Evolutionary conservation across 164 flowering plant genomes (phyloP), one percentile per base, ranked within the genome.

Genomic region (Vitis rupestris): DNA sequence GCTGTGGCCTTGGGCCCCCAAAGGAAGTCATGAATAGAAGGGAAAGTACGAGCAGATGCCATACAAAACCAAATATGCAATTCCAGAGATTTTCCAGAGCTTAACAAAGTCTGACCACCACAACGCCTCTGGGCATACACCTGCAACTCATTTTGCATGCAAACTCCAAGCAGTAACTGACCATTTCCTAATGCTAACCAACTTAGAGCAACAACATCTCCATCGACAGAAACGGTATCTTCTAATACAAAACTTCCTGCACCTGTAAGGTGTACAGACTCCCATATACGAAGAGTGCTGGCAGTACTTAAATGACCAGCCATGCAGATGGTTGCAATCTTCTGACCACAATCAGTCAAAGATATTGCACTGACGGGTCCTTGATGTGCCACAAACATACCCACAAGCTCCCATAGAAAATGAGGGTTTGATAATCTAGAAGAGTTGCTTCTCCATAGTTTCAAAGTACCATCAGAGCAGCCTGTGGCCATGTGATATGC

Each of bases 401-500:
- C 98, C 37, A 90, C 95, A 75, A 90, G 90, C 73, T 88, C 89
- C 97, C 94, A 96, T 12, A 72, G 78, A 31, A 71, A 27, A 65
- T 58, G 54, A 64, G 80, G 66, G 57, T 64, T 63, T 70, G 77
- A 64, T 14, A 63, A 30, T 50, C 69, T 66, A 44, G 74, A 71
- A 59, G 60, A 19, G 53, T 59, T 75, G 75, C 86, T 86, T 80
- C 86, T 90, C 98, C 98, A 96, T 48, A 96, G 77, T 78, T 84
- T 93, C 72, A 92, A 56, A 66, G 70, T 86, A 66, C 99, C 99
- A 83, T 92, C 87, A 75, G 78, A 64, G 73, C 70, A 87, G 68
- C 98, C 98, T 31, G 97, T 90, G 57, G 88, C 95, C 87, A 96
- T 76, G 64, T 80, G 89, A 82, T 85, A 96, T 65, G 86, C 65